Base-by-base conservation (phyloP, 108 stramenopile genomes). In the Aureococcus anophagefferens region DNA sequence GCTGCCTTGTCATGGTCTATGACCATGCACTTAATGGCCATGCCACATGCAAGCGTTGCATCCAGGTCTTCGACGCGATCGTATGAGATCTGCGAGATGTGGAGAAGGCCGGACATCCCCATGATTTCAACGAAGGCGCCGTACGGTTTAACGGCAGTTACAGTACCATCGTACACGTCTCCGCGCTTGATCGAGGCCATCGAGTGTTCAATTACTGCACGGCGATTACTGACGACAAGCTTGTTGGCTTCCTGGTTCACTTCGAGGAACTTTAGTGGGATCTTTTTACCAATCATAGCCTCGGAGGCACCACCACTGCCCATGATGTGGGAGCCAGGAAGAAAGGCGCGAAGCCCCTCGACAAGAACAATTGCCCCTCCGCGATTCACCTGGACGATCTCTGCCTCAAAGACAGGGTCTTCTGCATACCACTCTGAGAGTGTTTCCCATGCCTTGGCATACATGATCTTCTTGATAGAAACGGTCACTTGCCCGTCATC, bases 41-140 rank as follows among this genome's bases (percentile, higher is more conserved):
- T 89, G 63, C 94, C 94, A 14, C 91, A 89, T 68, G 87, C 86
- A 36, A 97, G 72, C 30, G 96, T 90, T 76, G 86, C 78, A 68
- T 91, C 91, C 33, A 98, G 83, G 77, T 94, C 91, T 29, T 92
- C 89, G 73, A 98, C 94, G 45, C 94, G 88, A 75, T 98, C 95
- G 81, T 93, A 91, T n/a, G 91, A 91, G 75, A 98, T 95, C 83
- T 98, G 95, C 25, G 93, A 94, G 79, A 96, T 96, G 86, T 98
- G 97, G 65, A 98, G 89, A 32, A 98, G 81, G 63, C 95, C 97
- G 33, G 88, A 88, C 93, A 95, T 96, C 44, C 97, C 95, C 46
- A 88, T 90, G 35, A 96, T 90, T 82, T 96, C 95, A 34, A 96
- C 91, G 74, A 98, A 96, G 68, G 93, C 97, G 63, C 97, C 97